Evolutionary conservation across 768 basidiomycete genomes (phyloP).

Genomic region (Leccinum uliginosum): DNA sequence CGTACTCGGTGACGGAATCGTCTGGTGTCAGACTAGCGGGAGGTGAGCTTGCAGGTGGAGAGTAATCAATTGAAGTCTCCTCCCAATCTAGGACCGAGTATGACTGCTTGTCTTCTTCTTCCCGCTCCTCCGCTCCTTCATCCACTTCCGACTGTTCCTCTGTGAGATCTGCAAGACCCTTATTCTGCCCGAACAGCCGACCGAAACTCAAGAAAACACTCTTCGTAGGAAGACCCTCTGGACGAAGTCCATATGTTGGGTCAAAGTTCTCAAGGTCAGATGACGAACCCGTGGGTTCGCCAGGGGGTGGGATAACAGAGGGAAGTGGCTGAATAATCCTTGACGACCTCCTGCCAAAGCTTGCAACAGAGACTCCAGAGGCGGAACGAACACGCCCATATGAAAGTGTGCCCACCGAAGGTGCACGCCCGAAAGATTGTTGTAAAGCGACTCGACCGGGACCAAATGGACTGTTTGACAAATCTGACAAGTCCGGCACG

Average conservation of each 20-base stretch:
- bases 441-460: conserved; percentile 15
- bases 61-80: conserved; percentile 45
- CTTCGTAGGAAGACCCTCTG: conserved; percentile 85
- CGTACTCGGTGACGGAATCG: conserved; percentile 61
- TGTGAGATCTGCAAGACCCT: conserved; percentile 74
- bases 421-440: conserved; percentile 23
- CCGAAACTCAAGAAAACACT: conserved; percentile 78
- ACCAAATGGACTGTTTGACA: conserved; percentile 14
- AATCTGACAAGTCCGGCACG: conserved; percentile 36
- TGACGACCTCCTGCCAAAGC: conserved; percentile 26
- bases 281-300: conserved; percentile 27
- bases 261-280: conserved; percentile 80
- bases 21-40: conserved; percentile 40
- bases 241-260: conserved; percentile 92
- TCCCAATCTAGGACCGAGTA: conserved; percentile 74
- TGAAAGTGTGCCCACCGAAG: conserved; percentile 16
- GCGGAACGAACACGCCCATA: conserved; percentile 34
- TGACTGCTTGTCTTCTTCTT: conserved; percentile 35
- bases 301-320: conserved; percentile 17
- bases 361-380: conserved; percentile 39
- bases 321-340: conserved; percentile 18
- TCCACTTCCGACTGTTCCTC: conserved; percentile 52
- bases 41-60: conserved; percentile 44
- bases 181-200: conserved; percentile 62
- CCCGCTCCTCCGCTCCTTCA: conserved; percentile 35